A percentile compares a stretch with the other conserved stretches of the same genome.
These are phyloP conservation scores for Casuarina cunninghamiana DNA, from an alignment of 306 rosid genomes.

Conservation along the genomic window DNA sequence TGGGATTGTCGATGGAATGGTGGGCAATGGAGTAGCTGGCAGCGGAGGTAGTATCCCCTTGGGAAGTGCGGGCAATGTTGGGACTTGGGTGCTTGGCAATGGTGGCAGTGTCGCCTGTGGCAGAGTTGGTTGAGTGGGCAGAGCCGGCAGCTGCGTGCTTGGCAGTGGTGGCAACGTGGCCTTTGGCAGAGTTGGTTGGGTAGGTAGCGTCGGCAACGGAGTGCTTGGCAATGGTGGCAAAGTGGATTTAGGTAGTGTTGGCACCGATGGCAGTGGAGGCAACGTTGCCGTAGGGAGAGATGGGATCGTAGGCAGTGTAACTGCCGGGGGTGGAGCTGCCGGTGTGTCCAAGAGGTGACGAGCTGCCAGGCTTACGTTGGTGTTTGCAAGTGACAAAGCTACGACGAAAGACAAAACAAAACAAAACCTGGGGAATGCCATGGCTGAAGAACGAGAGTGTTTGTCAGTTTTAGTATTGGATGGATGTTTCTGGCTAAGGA, in stretches of 20 bases:
- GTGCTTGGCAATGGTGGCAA: conserved; percentile 12
- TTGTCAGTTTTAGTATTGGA: not conserved
- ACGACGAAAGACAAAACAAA: not conserved
- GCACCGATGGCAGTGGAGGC: conserved; percentile 1
- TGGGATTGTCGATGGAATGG: conserved; percentile 27
- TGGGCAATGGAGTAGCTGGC: conserved; percentile 21
- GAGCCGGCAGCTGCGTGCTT: conserved; percentile 6
- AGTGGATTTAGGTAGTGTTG: not conserved
- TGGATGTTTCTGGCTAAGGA: not conserved
- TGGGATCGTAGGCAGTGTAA: conserved; percentile 17
- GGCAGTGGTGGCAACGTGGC: too few species aligned
- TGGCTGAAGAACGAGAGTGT: not conserved
- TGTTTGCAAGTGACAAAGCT: conserved; percentile 21
- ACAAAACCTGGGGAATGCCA: not conserved
- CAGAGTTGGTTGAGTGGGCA: conserved; percentile 28
- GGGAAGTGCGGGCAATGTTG: conserved; percentile 21
- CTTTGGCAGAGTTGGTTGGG: conserved; percentile 12
- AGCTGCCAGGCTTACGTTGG: conserved; percentile 25
- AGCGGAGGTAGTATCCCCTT: conserved; percentile 22
- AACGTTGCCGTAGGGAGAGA: conserved; percentile 15
- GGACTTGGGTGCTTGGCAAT: conserved; percentile 20
- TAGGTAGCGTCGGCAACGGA: not conserved
- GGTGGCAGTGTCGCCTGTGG: conserved; percentile 29
- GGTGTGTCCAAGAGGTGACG: conserved; percentile 35
- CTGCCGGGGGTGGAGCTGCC: conserved; percentile 30